Conservation (phyloP, 1,284 basidiomycete species). For the Cerioporus squamosus region DNA sequence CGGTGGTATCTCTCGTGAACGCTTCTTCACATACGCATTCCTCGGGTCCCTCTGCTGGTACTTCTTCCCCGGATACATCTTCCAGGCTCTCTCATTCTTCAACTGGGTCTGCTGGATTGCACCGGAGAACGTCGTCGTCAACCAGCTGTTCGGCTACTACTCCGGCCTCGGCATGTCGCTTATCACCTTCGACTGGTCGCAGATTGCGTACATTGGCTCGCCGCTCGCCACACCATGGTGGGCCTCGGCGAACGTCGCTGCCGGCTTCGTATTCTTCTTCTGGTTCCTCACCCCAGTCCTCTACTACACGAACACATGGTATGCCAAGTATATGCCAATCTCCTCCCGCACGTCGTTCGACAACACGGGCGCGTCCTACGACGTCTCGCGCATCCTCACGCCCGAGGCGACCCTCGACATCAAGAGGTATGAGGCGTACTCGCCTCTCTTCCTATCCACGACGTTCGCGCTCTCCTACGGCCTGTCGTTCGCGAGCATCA, state of each 20-base stretch:
- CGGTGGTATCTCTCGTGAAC: conserved; percentile 57
- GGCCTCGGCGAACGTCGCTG: conserved; percentile 36
- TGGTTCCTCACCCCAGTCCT: conserved; percentile 71
- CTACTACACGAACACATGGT: conserved; percentile 45
- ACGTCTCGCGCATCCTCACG: conserved; percentile 54
- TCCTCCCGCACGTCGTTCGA: conserved; percentile 38
- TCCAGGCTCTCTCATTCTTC: conserved; percentile 47
- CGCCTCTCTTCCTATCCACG: conserved; percentile 60
- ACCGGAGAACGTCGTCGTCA: conserved; percentile 68
- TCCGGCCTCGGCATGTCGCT: conserved; percentile 78
- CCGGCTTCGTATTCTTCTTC: conserved; percentile 39
- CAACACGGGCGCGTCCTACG: conserved; percentile 53
- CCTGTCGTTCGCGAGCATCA: conserved; percentile 59
- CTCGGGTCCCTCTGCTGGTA: conserved; percentile 33
- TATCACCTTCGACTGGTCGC: conserved; percentile 47
- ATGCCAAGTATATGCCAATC: conserved; percentile 45
- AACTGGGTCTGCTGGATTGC: conserved; percentile 69
- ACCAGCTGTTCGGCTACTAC: conserved; percentile 80
- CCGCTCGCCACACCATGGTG: conserved; percentile 38
- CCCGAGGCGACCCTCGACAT: conserved; percentile 48
- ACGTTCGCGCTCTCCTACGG: conserved; percentile 62
- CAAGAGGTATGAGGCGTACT: conserved; percentile 59
- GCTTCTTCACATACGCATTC: conserved; percentile 36
- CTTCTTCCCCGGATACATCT: conserved; percentile 53
- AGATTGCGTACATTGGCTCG: conserved; percentile 36